Conservation (phyloP, 805 yeast genomes). For the Wickerhamomyces sydowiorum region DNA sequence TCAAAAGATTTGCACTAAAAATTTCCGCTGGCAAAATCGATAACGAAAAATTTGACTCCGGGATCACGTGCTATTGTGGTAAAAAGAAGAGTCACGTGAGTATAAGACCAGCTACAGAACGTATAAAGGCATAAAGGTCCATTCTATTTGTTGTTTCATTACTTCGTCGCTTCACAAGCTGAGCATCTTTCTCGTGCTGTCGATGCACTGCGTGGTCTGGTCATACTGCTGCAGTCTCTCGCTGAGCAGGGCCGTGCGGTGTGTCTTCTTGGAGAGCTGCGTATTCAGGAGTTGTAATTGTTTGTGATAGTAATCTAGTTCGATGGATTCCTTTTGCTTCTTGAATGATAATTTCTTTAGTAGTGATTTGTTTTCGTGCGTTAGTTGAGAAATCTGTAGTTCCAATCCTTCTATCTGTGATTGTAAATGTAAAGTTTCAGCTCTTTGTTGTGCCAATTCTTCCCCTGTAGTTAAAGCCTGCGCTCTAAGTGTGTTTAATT, state of each 20-base stretch:
- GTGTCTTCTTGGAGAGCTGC: not conserved
- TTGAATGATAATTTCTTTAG: slow-evolving; percentile 4
- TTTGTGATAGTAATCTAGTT: slow-evolving; percentile 9
- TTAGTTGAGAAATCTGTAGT: not conserved
- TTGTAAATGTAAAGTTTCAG: not conserved
- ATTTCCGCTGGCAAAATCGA: not conserved
- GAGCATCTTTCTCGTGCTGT: not conserved
- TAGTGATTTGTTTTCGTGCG: slow-evolving; percentile 1
- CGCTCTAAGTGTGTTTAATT: not conserved
- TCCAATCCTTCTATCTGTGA: not conserved
- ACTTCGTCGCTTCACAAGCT: not conserved
- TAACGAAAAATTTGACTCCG: not conserved
- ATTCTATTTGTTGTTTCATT: no score
- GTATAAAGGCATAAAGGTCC: no score
- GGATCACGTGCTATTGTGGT: not conserved
- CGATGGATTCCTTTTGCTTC: slow-evolving; percentile 7
- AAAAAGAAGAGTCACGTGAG: not conserved
- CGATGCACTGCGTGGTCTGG: not conserved
- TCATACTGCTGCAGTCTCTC: not conserved
- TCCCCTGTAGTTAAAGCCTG: not conserved
- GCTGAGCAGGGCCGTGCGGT: not conserved
- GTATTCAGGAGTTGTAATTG: slow-evolving; percentile 5
- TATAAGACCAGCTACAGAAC: no score
- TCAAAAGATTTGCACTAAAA: no score
- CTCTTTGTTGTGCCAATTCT: not conserved